These are phyloP conservation scores for Cercospora zeina DNA, from an alignment of 2,329 filamentous ascomycete species.

Conservation along the genomic window DNA sequence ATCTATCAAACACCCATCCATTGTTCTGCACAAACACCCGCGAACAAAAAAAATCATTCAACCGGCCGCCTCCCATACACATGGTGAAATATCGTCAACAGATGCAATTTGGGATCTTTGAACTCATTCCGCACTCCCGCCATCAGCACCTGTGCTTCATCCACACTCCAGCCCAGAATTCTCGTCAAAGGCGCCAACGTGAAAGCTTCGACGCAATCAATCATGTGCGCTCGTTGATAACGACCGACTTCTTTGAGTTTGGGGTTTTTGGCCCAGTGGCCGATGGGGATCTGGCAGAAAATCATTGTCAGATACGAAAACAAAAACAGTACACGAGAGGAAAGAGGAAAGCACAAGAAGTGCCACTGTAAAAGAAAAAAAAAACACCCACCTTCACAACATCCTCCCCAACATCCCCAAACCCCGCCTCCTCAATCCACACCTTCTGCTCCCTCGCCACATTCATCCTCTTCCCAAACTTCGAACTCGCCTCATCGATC, in stretches of 20 bases:
- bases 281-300: constrained; percentile 20
- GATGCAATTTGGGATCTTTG: constrained; percentile 22
- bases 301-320: neutral
- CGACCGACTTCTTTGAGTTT: constrained; percentile 26
- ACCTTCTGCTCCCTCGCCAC: constrained; percentile 20
- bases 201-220: constrained; percentile 35
- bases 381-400: constrained; percentile 15
- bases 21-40: too few relatives aligned
- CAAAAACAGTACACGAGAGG: neutral
- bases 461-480: constrained; percentile 26
- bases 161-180: constrained; percentile 42
- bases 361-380: neutral
- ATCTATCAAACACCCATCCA: neutral
- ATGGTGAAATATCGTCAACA: constrained; percentile 23
- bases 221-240: constrained; percentile 27
- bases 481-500: constrained; percentile 17
- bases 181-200: constrained; percentile 45
- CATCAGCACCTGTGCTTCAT: constrained; percentile 25
- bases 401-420: constrained; percentile 27
- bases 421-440: constrained; percentile 23
- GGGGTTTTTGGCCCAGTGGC: constrained; percentile 28
- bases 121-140: constrained; percentile 25
- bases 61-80: constrained; percentile 21
- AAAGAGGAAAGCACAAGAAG: neutral
- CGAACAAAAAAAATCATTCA: neutral